Percentiles rank a stretch among this genome's conserved stretches.
Evolutionary conservation across 495 filamentous ascomycete genomes (phyloP).

Genomic region (Niebla homalea): DNA sequence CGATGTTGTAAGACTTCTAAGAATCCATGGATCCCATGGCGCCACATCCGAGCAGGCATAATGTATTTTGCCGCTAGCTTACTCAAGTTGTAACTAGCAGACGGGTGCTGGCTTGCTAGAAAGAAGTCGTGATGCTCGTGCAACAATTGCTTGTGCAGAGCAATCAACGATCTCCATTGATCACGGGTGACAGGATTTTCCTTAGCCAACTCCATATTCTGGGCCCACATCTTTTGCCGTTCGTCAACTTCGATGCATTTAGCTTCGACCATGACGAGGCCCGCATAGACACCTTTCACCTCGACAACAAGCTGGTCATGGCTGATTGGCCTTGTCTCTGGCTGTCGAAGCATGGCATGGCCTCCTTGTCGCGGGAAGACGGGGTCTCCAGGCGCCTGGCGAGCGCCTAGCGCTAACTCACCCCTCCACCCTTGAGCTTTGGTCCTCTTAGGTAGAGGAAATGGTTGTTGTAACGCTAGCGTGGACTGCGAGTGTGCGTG

Average conservation of each 20-base stretch:
- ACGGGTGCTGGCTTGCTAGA: conserved; percentile 36
- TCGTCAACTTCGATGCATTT: conserved; percentile 37
- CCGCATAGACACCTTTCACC: conserved; percentile 34
- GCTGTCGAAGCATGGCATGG: conserved; percentile 34
- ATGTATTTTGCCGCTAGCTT: conserved; percentile 28
- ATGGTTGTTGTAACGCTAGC: too few species aligned
- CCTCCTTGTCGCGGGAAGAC: neutral
- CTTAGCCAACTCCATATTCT: conserved; percentile 17
- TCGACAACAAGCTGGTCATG: conserved; percentile 53
- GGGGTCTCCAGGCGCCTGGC: neutral
- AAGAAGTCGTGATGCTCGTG: conserved; percentile 38
- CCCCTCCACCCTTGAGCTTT: too few species aligned
- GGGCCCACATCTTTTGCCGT: conserved; percentile 18
- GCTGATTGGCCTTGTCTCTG: conserved; percentile 55
- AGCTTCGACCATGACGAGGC: conserved; percentile 35
- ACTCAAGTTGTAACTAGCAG: conserved; percentile 26
- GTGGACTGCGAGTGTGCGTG: too few species aligned
- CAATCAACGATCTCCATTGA: conserved; percentile 36
- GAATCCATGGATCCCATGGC: conserved; percentile 36
- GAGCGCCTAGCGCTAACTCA: too few species aligned
- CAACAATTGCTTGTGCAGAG: conserved; percentile 26
- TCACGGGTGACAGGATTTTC: conserved; percentile 23
- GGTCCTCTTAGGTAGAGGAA: too few species aligned
- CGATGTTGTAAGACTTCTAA: conserved; percentile 30
- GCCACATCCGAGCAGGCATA: conserved; percentile 41